These are phyloP conservation scores for Aspergillus vadensis DNA, from an alignment of 2,329 filamentous ascomycete genomes.

Conservation along the genomic window DNA sequence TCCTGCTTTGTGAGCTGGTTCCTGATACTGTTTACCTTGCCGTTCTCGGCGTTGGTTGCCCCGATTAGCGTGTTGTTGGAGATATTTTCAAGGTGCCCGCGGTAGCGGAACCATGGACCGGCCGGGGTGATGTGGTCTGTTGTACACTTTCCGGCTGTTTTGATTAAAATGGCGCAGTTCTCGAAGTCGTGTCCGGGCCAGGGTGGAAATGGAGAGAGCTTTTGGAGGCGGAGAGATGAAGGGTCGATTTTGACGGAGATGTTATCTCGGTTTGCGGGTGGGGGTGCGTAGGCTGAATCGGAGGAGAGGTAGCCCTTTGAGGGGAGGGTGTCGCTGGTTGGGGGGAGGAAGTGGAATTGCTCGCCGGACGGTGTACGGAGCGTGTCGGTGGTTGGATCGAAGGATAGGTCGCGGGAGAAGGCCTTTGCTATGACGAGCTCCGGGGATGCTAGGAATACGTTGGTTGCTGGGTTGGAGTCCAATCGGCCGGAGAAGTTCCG, in stretches of 20 bases:
- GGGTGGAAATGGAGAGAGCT: not conserved
- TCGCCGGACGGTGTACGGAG: not conserved
- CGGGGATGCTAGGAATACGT: not conserved
- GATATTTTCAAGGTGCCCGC: slow-evolving; percentile 2
- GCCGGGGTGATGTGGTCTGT: not conserved
- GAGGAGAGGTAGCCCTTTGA: not conserved
- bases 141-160: slow-evolving; percentile 1
- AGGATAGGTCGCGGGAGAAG: not conserved
- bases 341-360: not conserved
- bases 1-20: slow-evolving; percentile 1
- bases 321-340: not conserved
- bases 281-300: not conserved
- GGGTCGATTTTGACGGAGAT: not conserved
- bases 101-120: slow-evolving; percentile 2
- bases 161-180: not conserved
- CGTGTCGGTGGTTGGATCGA: not conserved
- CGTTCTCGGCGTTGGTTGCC: not conserved
- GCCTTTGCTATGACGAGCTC: not conserved
- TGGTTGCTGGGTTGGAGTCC: not conserved
- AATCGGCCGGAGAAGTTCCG: not conserved
- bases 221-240: not conserved
- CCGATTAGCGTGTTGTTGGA: slow-evolving; percentile 1
- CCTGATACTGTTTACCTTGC: not conserved
- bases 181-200: not conserved
- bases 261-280: not conserved